Base-by-base conservation (phyloP, 1,284 basidiomycete species). In the Irpex sp. region DNA sequence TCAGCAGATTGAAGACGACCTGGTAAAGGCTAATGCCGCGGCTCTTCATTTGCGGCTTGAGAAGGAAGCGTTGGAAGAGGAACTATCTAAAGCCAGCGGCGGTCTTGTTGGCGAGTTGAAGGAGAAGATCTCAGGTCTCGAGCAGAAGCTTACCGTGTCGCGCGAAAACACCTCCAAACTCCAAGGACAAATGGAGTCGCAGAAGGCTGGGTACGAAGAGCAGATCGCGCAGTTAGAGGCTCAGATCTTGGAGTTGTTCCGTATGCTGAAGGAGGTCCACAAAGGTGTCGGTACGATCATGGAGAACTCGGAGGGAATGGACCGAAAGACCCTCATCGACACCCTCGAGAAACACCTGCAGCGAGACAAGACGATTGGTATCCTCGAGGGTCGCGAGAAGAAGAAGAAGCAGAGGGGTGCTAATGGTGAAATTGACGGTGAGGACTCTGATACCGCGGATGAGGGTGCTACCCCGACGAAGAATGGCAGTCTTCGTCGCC, bases 171-270 rank as follows among this genome's bases (percentile, higher is more conserved):
- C 88, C 4, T 81, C 87, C 31, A 82, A 88, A 57, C 78, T 94
- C 4, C 90, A 94, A 69, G 85, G 85, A 19, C 92, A 95, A 72
- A 80, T 98, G 68, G 88, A 88, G 65, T 84, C 86, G 56, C 93
- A 97, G 80, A 92, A 90, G 72, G 77, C 79, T 37, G 88, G 86
- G 9, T 97, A 97, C 71, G 93, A 97, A 70, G 92, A 95, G 65
- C 88, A 90, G 65, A 93, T 98, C 62, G 83, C 86, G 1, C 92
- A 95, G 72, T 86, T 98, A 15, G 95, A 98, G 73, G 83, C 91
- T 5, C 94, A 97, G 79, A 96, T 97, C 65, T 87, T 94, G 80
- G 96, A 98, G 75, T 76, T 98, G 17, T 98, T 97, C 80, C 84
- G 91, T 67, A 96, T 97, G 92, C 81, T 97, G 56, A 92, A 89